Evolutionary conservation across 2,329 filamentous ascomycete genomes (phyloP).

Genomic region (Cladophialophora psammophila): DNA sequence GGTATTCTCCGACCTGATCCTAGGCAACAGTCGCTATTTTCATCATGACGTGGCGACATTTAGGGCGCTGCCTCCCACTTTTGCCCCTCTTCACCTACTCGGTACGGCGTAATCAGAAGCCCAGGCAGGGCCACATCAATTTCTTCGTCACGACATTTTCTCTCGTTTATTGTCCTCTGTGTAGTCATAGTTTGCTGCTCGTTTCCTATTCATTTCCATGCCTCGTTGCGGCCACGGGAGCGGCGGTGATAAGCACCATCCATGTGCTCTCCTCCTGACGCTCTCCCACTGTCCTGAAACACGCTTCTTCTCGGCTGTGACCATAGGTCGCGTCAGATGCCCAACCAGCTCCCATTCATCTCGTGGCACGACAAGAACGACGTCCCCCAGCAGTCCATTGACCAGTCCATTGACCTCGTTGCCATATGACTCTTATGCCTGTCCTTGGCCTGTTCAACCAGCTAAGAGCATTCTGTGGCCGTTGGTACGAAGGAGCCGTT

Average conservation of each 20-base stretch:
- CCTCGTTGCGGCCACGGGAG: constrained; percentile 1
- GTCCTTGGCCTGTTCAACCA: background rate
- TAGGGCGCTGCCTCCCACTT: constrained; percentile 9
- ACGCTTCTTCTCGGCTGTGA: constrained; percentile 24
- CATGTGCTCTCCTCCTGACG: constrained; percentile 14
- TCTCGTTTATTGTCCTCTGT: constrained; percentile 11
- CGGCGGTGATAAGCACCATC: constrained; percentile 10
- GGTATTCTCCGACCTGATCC: background rate
- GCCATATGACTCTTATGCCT: background rate
- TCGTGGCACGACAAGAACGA: background rate
- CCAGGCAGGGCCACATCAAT: background rate
- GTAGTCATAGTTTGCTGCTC: constrained; percentile 3
- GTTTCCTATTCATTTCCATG: background rate
- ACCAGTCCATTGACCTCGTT: background rate
- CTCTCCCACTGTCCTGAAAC: constrained; percentile 26
- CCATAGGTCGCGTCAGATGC: constrained; percentile 18
- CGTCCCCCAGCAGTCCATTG: background rate
- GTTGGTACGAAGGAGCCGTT: constrained; percentile 26
- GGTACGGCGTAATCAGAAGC: constrained; percentile 11
- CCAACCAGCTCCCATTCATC: constrained; percentile 21
- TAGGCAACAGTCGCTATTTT: constrained; percentile 21
- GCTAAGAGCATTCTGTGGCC: background rate
- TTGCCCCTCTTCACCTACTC: constrained; percentile 21
- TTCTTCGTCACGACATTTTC: constrained; percentile 1
- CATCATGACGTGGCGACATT: constrained; percentile 22